Percentiles rank a stretch among this genome's conserved stretches.
phyloP scores from a whole-genome alignment of 2,329 filamentous ascomycete species.

The Apiospora sp. region DNA sequence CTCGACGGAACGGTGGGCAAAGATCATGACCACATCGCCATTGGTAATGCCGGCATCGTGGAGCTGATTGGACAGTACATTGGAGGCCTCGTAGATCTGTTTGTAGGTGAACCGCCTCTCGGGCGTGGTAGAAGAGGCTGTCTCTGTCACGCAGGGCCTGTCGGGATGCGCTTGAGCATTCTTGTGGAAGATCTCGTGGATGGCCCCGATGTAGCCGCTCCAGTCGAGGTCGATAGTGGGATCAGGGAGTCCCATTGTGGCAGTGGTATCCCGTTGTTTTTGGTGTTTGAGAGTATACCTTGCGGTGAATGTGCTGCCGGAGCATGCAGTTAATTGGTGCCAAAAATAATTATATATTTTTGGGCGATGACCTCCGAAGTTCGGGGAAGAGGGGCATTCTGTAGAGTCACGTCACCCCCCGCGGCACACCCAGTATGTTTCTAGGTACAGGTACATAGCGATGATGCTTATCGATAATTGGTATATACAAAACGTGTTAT shows the following conservation, averaged over 20 bases:
- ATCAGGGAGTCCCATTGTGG: conserved; percentile 58
- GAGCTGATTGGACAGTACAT: conserved; percentile 81
- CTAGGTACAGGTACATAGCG: neutral
- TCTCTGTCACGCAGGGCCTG: conserved; percentile 58
- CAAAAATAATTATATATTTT: conserved; percentile 6
- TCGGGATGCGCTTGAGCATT: conserved; percentile 76
- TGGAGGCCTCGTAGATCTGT: conserved; percentile 87
- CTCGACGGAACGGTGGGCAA: conserved; percentile 80
- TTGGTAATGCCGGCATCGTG: conserved; percentile 74
- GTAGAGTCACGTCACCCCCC: neutral
- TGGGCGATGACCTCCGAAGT: neutral
- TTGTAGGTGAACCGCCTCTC: conserved; percentile 79
- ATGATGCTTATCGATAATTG: neutral
- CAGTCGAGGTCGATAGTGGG: conserved; percentile 73
- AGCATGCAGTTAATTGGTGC: neutral
- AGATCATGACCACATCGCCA: conserved; percentile 95
- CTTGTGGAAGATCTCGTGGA: conserved; percentile 72
- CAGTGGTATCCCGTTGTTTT: neutral
- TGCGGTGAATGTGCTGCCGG: neutral
- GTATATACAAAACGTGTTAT: neutral
- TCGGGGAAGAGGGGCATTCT: neutral
- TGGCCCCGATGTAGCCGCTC: conserved; percentile 68
- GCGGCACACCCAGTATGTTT: neutral
- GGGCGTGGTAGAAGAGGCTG: conserved; percentile 54
- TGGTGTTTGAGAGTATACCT: neutral